Evolutionary conservation across 2,329 filamentous ascomycete genomes (phyloP).

Genomic region (Trichoderma aggressivum): DNA sequence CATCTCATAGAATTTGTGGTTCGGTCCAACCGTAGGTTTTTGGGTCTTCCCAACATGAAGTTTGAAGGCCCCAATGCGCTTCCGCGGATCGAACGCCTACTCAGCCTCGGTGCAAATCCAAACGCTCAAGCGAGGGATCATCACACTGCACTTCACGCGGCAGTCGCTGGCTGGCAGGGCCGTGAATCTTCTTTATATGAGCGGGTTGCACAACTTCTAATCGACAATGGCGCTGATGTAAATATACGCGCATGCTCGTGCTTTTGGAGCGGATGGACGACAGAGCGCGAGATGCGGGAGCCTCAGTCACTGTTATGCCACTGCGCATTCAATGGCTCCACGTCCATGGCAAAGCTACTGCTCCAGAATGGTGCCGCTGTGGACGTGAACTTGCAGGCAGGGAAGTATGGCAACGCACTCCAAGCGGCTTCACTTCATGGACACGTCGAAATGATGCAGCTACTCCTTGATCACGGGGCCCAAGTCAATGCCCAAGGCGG

Average conservation of each 20-base stretch:
- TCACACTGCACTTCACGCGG: neutral
- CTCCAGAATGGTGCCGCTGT: neutral
- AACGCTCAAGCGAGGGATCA: neutral
- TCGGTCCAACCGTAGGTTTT: no score
- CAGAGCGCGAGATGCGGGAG: neutral
- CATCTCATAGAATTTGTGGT: neutral
- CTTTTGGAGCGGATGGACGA: neutral
- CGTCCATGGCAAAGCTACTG: neutral
- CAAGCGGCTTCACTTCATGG: neutral
- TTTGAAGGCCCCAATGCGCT: neutral
- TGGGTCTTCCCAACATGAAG: no score
- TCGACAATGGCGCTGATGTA: neutral
- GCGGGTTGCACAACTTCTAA: neutral
- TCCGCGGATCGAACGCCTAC: neutral
- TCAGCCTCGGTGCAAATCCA: neutral
- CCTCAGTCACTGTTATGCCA: neutral
- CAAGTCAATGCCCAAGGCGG: neutral
- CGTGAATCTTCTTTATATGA: no score
- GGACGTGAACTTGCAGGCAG: neutral
- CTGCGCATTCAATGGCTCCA: rapidly evolving
- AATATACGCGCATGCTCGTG: neutral
- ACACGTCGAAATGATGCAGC: neutral
- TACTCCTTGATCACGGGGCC: neutral
- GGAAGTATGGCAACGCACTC: neutral
- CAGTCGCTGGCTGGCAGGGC: neutral